These are phyloP conservation scores for Eimeria falciformis DNA, from an alignment of 169 alveolate species.

Conservation along the genomic window DNA sequence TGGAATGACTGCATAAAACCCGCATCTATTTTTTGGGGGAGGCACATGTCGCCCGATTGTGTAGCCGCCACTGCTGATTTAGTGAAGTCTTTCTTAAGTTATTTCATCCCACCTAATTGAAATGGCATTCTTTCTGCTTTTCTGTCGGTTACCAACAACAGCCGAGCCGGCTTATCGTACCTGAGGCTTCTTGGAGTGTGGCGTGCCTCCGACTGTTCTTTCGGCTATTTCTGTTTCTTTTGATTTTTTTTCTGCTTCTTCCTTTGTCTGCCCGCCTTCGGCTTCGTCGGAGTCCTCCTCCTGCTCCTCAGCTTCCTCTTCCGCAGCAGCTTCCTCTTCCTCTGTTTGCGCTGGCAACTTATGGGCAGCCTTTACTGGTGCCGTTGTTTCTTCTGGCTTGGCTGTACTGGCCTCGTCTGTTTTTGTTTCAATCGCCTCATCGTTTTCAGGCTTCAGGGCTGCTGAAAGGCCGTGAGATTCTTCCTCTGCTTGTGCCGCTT, in stretches of 20 bases:
- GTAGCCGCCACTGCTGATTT: too few species aligned
- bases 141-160: too few species aligned
- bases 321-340: neutral
- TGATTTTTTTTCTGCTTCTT: neutral
- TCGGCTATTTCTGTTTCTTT: constrained; percentile 10
- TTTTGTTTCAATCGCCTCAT: neutral
- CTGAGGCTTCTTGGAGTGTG: constrained; percentile 43
- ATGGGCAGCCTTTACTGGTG: neutral
- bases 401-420: neutral
- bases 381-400: neutral
- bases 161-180: too few species aligned
- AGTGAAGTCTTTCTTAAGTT: too few species aligned
- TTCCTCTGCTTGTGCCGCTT: neutral
- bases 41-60: too few species aligned
- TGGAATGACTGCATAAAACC: too few species aligned
- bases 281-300: neutral
- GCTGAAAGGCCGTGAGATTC: too few species aligned
- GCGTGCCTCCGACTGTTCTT: constrained; percentile 56
- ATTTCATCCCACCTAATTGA: too few species aligned
- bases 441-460: too few species aligned
- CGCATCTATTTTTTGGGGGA: too few species aligned
- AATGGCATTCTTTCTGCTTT: too few species aligned
- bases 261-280: neutral
- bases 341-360: too few species aligned
- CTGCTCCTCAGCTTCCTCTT: neutral